A percentile compares a stretch with the other conserved stretches of the same genome.
Conservation (phyloP, 225 moss, liverwort and hornwort species). For the Polytrichum formosum region DNA sequence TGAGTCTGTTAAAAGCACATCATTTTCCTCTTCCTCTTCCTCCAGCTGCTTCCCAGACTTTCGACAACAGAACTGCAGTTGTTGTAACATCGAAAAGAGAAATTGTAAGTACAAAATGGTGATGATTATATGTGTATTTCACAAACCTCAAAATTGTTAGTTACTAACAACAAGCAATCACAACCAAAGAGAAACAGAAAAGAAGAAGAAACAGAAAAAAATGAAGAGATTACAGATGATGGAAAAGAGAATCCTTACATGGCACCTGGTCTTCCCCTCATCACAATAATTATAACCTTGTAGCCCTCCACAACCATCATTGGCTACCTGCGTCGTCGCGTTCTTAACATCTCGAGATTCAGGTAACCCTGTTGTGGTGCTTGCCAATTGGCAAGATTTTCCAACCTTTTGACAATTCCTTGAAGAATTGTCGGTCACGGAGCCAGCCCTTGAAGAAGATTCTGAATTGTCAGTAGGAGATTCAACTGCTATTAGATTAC, state of each 20-base stretch:
- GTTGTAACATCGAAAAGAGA: no score
- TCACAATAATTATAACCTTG: slow-evolving; percentile 32
- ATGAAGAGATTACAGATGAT: no score
- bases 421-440: not conserved
- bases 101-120: no score
- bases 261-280: slow-evolving; percentile 13
- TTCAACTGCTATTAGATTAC: not conserved
- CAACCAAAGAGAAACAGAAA: no score
- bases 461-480: not conserved
- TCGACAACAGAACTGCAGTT: slow-evolving; percentile 26
- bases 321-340: not conserved
- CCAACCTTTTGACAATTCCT: not conserved
- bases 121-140: no score
- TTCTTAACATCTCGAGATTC: not conserved
- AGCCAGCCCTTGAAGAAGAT: no score
- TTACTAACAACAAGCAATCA: no score
- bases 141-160: no score
- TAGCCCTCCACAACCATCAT: slow-evolving; percentile 18
- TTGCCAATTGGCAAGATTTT: not conserved
- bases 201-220: no score
- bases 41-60: slow-evolving; percentile 41
- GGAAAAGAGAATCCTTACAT: slow-evolving; percentile 13
- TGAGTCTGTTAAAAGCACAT: slow-evolving; percentile 27
- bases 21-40: slow-evolving; percentile 11
- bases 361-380: not conserved